Conservation (phyloP, 1,284 basidiomycete species). For the Boletus hoseneyae region DNA sequence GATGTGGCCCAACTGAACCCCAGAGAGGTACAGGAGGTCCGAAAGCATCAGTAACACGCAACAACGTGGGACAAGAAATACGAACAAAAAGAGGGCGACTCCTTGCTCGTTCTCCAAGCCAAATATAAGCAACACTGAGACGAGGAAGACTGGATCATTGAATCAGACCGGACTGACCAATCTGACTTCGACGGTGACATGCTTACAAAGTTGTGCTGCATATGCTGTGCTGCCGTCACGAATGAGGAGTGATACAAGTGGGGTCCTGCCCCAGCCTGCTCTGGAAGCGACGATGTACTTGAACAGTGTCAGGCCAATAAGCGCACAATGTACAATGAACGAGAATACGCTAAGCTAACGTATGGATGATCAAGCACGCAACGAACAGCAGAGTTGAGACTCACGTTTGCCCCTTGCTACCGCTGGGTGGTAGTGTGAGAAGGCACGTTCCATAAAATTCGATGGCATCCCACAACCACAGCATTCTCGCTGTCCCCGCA, state of each 20-base stretch:
- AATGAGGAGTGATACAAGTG: constrained; percentile 24
- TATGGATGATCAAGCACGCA: background rate
- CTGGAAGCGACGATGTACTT: constrained; percentile 17
- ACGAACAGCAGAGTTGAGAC: background rate
- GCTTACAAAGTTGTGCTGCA: constrained; percentile 10
- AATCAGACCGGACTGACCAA: constrained; percentile 2
- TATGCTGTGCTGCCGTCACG: constrained; percentile 18
- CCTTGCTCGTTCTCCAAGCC: constrained; percentile 10
- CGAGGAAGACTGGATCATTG: constrained; percentile 10
- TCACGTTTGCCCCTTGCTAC: constrained; percentile 8
- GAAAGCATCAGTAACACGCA: constrained; percentile 9
- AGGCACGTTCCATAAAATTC: constrained; percentile 13
- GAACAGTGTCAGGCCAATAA: constrained; percentile 17
- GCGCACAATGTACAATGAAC: no score
- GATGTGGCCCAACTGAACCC: constrained; percentile 16
- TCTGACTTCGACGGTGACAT: background rate
- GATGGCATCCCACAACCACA: constrained; percentile 1
- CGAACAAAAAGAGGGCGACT: constrained; percentile 18
- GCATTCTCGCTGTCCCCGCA: background rate
- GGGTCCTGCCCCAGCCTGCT: constrained; percentile 13
- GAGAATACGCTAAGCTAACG: constrained; percentile 9
- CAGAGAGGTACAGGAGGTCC: background rate
- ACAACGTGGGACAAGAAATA: background rate
- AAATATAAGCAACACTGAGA: constrained; percentile 7
- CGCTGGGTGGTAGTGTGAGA: background rate